Evolutionary conservation across 192 early-diverging fungal species (phyloP), one percentile per base, ranked within the genome.

Genomic region (Coemansia asiatica): DNA sequence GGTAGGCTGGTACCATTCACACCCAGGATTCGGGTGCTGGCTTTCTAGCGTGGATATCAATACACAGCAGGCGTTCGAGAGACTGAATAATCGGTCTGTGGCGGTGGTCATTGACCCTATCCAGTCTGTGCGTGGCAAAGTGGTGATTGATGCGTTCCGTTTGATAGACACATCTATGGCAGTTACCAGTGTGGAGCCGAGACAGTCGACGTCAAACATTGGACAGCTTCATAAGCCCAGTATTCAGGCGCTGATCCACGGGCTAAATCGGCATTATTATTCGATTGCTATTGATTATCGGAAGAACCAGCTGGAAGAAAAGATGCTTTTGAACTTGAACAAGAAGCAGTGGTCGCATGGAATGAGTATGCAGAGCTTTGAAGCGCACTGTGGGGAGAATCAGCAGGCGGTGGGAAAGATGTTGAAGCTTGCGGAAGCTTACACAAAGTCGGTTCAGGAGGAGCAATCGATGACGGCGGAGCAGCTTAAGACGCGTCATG

Each of bases 1-100:
- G 16, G 98, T 99, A 25, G 98, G 98, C n/a, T 99, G 98, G 98
- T 99, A 99, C 77, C 98, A 99, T 83, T 99, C 98, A 64, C 98
- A 99, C 84, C 98, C 98, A 31, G 98, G 98, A 54, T 99, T 99
- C 66, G 98, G 98, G 47, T 99, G 98, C 87, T 99, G 98, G 98
- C 85, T 99, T 27, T 98, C 96, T 19, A 96, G 94, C 71, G 96
- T 98, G 9, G 98, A 99, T 84, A 91, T 98, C 56, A 96, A 96
- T 83, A 99, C 98, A 48, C 98, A 99, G 79, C 94, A 96, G 86
- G 91, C 92, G 75, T 99, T 99, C 64, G 96, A 99, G 81, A 85
- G 89, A 58, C 83, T 99, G 53, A 96, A 96, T 67, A 89, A 84
- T 67, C 85, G 98, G 38, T 90, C 98, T 19, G 96, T 99, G 10